Conservation (phyloP, 108 stramenopile genomes). For the Cylindrotheca fusiformis region DNA sequence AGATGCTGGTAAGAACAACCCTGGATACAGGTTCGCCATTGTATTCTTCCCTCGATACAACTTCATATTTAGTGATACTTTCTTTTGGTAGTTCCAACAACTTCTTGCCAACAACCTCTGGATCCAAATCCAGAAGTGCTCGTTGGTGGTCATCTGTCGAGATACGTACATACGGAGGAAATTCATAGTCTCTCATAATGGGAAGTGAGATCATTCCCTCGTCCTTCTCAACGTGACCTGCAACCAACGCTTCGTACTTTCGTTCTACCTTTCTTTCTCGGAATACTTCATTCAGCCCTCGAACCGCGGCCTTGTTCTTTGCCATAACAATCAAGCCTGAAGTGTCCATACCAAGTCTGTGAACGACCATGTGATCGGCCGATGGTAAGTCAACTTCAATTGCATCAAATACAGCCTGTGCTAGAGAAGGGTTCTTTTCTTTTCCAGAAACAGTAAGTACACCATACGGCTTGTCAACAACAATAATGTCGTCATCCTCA, state of each 20-base stretch:
- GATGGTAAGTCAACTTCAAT: constrained; percentile 52
- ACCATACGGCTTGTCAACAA: constrained; percentile 80
- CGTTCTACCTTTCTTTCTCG: constrained; percentile 69
- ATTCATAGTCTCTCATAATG: constrained; percentile 78
- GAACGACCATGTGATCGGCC: constrained; percentile 84
- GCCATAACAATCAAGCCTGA: constrained; percentile 82
- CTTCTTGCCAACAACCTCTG: constrained; percentile 63
- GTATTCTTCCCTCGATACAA: constrained; percentile 58
- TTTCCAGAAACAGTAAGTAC: constrained; percentile 68
- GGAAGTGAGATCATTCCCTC: constrained; percentile 69
- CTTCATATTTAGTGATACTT: constrained; percentile 71
- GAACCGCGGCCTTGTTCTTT: constrained; percentile 58
- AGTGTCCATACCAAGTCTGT: constrained; percentile 84
- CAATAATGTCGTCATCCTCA: constrained; percentile 82
- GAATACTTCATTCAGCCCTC: constrained; percentile 65
- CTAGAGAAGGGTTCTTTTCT: constrained; percentile 58
- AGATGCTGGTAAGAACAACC: constrained; percentile 69
- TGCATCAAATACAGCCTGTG: constrained; percentile 61
- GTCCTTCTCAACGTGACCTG: constrained; percentile 67
- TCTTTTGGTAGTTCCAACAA: constrained; percentile 71
- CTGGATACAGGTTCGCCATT: constrained; percentile 72
- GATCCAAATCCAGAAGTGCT: constrained; percentile 57
- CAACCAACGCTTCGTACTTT: constrained; percentile 78
- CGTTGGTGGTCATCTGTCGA: constrained; percentile 75
- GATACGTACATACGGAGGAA: constrained; percentile 79